These are phyloP conservation scores for Myxozyma vanderwaltii DNA, from an alignment of 805 yeast genomes.

Conservation along the genomic window DNA sequence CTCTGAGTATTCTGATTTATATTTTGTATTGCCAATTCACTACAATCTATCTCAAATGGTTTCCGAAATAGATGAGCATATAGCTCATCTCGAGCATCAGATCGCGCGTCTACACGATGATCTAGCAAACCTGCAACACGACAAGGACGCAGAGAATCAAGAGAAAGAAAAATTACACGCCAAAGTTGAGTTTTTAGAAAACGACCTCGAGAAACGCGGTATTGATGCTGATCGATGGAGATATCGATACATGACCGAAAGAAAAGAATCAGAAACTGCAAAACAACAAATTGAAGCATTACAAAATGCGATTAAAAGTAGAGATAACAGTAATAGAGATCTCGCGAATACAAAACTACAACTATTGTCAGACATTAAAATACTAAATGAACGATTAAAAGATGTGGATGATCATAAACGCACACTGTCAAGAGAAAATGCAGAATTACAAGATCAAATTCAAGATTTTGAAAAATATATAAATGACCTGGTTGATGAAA, in stretches of 20 bases:
- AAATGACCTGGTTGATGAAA: neutral
- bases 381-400: conserved; percentile 1
- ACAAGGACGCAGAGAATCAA: neutral
- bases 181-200: conserved; percentile 17
- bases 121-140: conserved; percentile 5
- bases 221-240: conserved; percentile 28
- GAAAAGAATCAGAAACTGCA: conserved; percentile 10
- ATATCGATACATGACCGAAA: conserved; percentile 15
- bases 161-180: conserved; percentile 8
- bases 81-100: conserved; percentile 11
- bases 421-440: conserved; percentile 8
- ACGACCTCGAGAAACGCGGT: conserved; percentile 17
- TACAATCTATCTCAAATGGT: too few relatives aligned
- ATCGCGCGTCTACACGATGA: neutral
- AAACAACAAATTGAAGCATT: conserved; percentile 6
- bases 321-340: conserved; percentile 25
- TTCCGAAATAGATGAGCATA: conserved; percentile 9
- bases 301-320: conserved; percentile 17
- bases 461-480: conserved; percentile 3
- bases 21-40: too few relatives aligned
- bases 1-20: too few relatives aligned
- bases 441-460: conserved; percentile 8
- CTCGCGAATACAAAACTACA: conserved; percentile 16
- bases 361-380: conserved; percentile 10
- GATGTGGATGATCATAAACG: conserved; percentile 8